Evolutionary conservation across 1,139 yeast genomes (phyloP), one percentile per base, ranked within the genome.

Genomic region (Citeromyces hawaiiensis): DNA sequence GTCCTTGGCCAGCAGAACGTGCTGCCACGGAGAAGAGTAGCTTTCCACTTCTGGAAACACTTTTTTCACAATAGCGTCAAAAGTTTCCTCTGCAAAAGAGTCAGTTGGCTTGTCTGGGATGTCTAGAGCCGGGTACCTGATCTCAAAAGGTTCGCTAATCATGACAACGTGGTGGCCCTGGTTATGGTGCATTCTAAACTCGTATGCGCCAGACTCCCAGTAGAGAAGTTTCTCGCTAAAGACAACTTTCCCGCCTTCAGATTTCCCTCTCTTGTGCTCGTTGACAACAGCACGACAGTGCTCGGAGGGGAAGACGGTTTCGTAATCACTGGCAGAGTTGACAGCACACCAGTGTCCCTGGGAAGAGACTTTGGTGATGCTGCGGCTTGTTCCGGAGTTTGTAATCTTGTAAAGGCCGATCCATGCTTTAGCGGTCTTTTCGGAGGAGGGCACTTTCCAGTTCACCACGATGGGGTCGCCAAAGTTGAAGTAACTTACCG

Each of bases 141-240:
- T 65, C 54, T 78, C 83, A 58, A 83, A 80, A n/a, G 91, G 87
- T 44, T 67, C 69, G 0, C 91, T 76, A 38, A 77, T 68, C 43
- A 70, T 68, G 31, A 79, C 64, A 23, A 83, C 94, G 45, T 76
- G 81, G 54, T 85, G 94, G 44, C 77, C 72, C 21, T 76, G 77
- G 40, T 70, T 72, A 40, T 72, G 65, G 53, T 85, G 94, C 51
- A 81, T 82, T 56, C 94, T 68, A 50, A 83, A 70, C 56, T 83
- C 93, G 56, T 76, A 83, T 35, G 75, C 65, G 0, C 94, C 94
- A 41, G 70, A 74, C 48, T 78, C 81, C 76, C 83, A 81, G 49
- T 69, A 69, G 37, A 80, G 59, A 38, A 68, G 60, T 8, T 68
- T 66, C 8, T 68, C 67, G 9, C 62, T 57, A 50, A 83, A 83